phyloP scores from a whole-genome alignment of 2,329 filamentous ascomycete genomes.

The Fonsecaea nubica region DNA sequence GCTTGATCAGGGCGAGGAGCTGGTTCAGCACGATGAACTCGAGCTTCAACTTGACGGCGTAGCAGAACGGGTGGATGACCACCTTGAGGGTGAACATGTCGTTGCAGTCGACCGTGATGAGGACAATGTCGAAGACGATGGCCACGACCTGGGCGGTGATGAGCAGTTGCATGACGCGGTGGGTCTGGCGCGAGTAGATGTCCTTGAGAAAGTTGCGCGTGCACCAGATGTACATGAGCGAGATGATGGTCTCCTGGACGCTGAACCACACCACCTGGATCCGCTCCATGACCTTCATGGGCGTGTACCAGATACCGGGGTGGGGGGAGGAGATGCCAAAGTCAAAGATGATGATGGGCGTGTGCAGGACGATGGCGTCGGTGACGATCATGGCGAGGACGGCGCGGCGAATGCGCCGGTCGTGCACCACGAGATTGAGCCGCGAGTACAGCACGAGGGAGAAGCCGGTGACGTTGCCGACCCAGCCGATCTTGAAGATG shows the following conservation, averaged over 20 bases:
- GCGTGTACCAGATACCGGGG: slow-evolving; percentile 5
- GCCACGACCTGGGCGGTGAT: slow-evolving; percentile 2
- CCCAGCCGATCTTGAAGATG: slow-evolving; percentile 17
- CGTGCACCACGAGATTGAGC: slow-evolving; percentile 9
- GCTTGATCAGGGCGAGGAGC: slow-evolving; percentile 15
- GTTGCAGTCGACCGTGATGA: slow-evolving; percentile 9
- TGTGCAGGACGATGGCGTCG: slow-evolving; percentile 5
- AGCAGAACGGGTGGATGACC: slow-evolving; percentile 14
- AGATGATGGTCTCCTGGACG: slow-evolving; percentile 16
- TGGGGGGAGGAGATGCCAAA: slow-evolving; percentile 8
- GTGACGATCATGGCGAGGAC: slow-evolving; percentile 14
- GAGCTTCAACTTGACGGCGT: slow-evolving; percentile 10
- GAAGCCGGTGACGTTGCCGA: slow-evolving; percentile 15
- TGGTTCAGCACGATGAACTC: slow-evolving; percentile 19
- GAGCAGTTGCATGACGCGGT: slow-evolving; percentile 13
- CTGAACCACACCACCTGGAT: slow-evolving; percentile 17
- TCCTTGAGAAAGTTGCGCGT: slow-evolving; percentile 14
- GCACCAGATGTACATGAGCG: slow-evolving; percentile 13
- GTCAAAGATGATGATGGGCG: slow-evolving; percentile 16
- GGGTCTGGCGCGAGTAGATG: slow-evolving; percentile 9
- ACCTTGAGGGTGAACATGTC: slow-evolving; percentile 15
- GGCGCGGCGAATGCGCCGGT: slow-evolving; percentile 4
- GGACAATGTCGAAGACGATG: slow-evolving; percentile 8
- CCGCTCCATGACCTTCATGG: slow-evolving; percentile 9
- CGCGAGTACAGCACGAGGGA: slow-evolving; percentile 13